These are phyloP conservation scores for Malus hybrid DNA, from an alignment of 331 rosid species.

Conservation along the genomic window DNA sequence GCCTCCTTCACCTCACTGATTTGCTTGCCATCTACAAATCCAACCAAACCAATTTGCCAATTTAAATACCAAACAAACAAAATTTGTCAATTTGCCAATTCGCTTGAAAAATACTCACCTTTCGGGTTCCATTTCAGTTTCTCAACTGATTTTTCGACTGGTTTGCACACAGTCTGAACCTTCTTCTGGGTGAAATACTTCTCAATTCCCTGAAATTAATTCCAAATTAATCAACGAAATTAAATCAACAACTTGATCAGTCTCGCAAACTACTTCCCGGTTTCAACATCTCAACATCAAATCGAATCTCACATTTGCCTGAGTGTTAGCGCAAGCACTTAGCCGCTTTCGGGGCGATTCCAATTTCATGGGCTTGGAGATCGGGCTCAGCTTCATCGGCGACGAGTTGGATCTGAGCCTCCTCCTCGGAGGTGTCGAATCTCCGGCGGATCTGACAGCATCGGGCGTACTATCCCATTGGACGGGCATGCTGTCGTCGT, in stretches of 20 bases:
- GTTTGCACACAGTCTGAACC: slow-evolving; percentile 5
- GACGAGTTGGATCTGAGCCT: slow-evolving; percentile 43
- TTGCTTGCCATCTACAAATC: slow-evolving; percentile 48
- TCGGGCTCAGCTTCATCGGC: slow-evolving; percentile 12
- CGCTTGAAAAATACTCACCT: slow-evolving; percentile 23
- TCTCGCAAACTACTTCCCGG: not conserved
- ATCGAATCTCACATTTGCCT: slow-evolving; percentile 11
- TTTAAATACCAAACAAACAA: not conserved
- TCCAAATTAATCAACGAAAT: not conserved
- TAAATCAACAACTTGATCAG: not conserved
- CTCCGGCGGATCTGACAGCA: slow-evolving; percentile 1
- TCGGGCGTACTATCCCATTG: not conserved
- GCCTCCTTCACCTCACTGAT: slow-evolving; percentile 56
- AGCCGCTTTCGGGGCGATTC: slow-evolving; percentile 44
- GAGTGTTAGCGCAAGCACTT: slow-evolving; percentile 14
- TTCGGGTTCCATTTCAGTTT: slow-evolving; percentile 54
- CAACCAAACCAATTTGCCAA: not conserved
- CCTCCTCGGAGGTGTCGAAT: slow-evolving; percentile 46
- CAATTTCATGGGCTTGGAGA: slow-evolving; percentile 27
- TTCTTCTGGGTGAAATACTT: slow-evolving; percentile 8
- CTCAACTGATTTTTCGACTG: slow-evolving; percentile 13
- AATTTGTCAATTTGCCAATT: no score
- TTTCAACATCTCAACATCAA: not conserved
- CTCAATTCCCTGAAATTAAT: slow-evolving; percentile 31
- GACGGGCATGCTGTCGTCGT: not conserved